Evolutionary conservation across 306 rosid genomes (phyloP).

Genomic region (Geum urbanum): DNA sequence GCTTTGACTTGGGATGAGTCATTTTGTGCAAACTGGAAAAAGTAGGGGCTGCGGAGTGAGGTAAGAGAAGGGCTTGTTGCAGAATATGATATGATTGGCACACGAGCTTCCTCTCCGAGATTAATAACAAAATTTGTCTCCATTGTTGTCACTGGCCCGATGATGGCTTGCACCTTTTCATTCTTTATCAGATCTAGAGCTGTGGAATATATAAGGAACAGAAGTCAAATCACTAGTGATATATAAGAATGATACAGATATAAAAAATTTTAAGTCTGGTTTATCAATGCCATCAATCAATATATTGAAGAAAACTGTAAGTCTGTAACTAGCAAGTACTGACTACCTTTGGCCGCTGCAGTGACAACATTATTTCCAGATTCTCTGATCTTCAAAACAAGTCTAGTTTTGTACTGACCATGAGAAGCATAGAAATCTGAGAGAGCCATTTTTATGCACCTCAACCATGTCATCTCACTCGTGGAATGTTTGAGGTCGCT

Average conservation of each 20-base stretch:
- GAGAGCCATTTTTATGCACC: not conserved
- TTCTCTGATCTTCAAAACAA: not conserved
- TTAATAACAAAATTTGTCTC: not conserved
- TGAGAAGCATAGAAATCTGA: not conserved
- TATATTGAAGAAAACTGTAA: not conserved
- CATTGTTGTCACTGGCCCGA: not conserved
- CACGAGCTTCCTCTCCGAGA: not conserved
- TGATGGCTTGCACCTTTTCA: not conserved
- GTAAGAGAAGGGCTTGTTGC: not conserved
- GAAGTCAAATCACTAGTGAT: not conserved
- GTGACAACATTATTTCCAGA: conserved; percentile 4
- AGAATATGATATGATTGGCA: not conserved
- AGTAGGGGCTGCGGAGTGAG: conserved; percentile 28
- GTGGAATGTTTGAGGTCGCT: not conserved
- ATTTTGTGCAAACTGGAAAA: conserved; percentile 34
- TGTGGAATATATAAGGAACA: not conserved
- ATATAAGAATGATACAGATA: not conserved
- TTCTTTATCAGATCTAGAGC: not conserved
- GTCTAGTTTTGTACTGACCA: not conserved
- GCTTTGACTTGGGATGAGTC: conserved; percentile 43
- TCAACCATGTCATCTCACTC: conserved; percentile 14
- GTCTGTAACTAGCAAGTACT: too few species aligned
- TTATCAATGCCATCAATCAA: not conserved
- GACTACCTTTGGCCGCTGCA: conserved; percentile 27
- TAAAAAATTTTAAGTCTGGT: not conserved